Evolutionary conservation across 2,329 filamentous ascomycete genomes (phyloP).

Genomic region (Teratosphaeria destructans): DNA sequence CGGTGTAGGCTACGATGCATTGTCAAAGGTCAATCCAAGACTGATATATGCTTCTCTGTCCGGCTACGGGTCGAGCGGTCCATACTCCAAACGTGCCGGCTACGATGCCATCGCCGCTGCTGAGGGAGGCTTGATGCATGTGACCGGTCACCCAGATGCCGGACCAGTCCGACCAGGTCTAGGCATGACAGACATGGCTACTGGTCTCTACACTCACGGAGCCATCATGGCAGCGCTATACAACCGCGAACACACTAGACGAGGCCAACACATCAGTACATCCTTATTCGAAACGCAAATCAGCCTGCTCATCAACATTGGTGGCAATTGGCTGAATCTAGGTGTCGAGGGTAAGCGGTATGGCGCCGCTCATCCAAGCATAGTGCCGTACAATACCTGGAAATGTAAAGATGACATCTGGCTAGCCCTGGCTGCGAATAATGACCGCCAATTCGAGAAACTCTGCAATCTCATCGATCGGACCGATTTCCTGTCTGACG

Average conservation of each 20-base stretch:
- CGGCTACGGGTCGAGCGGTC: constrained; percentile 33
- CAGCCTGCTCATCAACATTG: constrained; percentile 34
- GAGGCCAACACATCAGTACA: constrained; percentile 35
- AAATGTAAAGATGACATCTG: constrained; percentile 24
- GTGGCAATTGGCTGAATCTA: constrained; percentile 30
- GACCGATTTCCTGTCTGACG: constrained; percentile 19
- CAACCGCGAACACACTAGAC: constrained; percentile 28
- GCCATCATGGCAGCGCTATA: constrained; percentile 35
- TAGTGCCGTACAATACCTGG: constrained; percentile 39
- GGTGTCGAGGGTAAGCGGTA: constrained; percentile 33
- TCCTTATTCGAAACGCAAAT: constrained; percentile 38
- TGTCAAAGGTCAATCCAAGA: constrained; percentile 28
- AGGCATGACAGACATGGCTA: constrained; percentile 36
- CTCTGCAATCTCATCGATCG: constrained; percentile 20
- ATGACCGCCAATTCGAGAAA: constrained; percentile 30
- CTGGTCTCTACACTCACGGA: constrained; percentile 36
- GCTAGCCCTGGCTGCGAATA: constrained; percentile 15
- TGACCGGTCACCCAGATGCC: constrained; percentile 33
- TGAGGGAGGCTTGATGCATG: constrained; percentile 35
- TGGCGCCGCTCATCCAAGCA: constrained; percentile 38
- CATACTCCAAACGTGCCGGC: constrained; percentile 33
- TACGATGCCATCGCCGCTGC: constrained; percentile 38
- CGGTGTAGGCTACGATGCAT: constrained; percentile 30
- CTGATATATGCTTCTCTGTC: constrained; percentile 37
- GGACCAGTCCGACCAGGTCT: constrained; percentile 33